phyloP scores from a whole-genome alignment of 257 asterid species.

The Verbascum thapsus region DNA sequence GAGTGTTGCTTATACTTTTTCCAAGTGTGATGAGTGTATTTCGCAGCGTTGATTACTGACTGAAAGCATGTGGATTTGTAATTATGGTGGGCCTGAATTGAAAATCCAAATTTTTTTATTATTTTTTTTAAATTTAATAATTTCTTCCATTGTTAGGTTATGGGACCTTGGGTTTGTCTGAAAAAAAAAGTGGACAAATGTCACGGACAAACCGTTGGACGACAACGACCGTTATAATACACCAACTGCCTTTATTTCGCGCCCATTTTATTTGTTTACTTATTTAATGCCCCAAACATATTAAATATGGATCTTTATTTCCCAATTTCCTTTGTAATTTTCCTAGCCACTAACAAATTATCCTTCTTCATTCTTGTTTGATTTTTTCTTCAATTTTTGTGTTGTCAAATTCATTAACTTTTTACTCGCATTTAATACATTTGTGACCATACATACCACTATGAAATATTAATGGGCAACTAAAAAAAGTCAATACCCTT shows the following conservation, averaged over 20 bases:
- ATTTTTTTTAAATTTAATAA: not conserved
- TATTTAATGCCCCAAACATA: too few species aligned
- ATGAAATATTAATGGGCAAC: constrained; percentile 20
- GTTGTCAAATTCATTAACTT: not conserved
- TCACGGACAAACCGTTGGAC: constrained; percentile 72
- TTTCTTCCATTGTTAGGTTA: constrained; percentile 1
- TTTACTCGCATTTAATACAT: constrained; percentile 3
- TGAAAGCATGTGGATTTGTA: constrained; percentile 41
- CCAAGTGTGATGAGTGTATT: constrained; percentile 37
- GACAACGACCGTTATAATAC: constrained; percentile 43
- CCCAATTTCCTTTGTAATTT: not conserved
- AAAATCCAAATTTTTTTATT: not conserved
- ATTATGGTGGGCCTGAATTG: constrained; percentile 48
- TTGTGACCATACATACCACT: constrained; percentile 21
- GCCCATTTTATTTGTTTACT: constrained; percentile 26
- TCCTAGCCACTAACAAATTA: not conserved
- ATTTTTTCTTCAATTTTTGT: not conserved
- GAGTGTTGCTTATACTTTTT: constrained; percentile 41
- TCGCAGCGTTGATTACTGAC: constrained; percentile 41
- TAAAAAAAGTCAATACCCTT: constrained; percentile 24
- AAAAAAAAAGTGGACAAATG: constrained; percentile 39
- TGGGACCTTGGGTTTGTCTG: constrained; percentile 31
- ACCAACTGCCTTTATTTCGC: constrained; percentile 46
- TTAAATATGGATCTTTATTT: too few species aligned
- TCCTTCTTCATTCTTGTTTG: too few species aligned